phyloP scores from a whole-genome alignment of 352 stramenopile species.

The Globisporangium megalacanthum region DNA sequence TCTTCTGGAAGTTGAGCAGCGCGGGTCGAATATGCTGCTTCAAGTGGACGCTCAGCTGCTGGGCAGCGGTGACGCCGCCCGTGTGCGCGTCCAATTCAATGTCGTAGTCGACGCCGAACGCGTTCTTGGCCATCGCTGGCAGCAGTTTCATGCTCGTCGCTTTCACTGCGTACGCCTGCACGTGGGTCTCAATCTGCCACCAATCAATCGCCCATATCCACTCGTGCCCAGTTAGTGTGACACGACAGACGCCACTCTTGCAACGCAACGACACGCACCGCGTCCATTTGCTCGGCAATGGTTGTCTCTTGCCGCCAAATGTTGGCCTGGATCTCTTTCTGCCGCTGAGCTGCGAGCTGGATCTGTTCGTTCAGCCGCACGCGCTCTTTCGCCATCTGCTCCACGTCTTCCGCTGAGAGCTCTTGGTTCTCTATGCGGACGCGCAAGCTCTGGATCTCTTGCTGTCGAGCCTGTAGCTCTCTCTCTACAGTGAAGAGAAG shows the following conservation, averaged over 20 bases:
- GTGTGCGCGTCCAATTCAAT: slow-evolving; percentile 63
- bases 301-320: slow-evolving; percentile 66
- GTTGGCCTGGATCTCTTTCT: slow-evolving; percentile 49
- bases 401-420: slow-evolving; percentile 67
- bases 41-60: slow-evolving; percentile 51
- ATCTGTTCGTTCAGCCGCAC: slow-evolving; percentile 69
- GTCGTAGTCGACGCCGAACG: slow-evolving; percentile 62
- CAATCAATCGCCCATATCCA: background rate
- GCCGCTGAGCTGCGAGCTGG: slow-evolving; percentile 51
- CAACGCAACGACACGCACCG: slow-evolving; percentile 20
- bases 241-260: too few relatives aligned
- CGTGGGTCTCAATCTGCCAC: slow-evolving; percentile 48
- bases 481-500: slow-evolving; percentile 25
- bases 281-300: slow-evolving; percentile 59
- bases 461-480: slow-evolving; percentile 34
- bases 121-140: slow-evolving; percentile 79
- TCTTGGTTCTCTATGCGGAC: slow-evolving; percentile 77
- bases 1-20: slow-evolving; percentile 56
- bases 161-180: slow-evolving; percentile 79
- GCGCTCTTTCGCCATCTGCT: slow-evolving; percentile 66
- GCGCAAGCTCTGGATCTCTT: slow-evolving; percentile 57
- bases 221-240: background rate
- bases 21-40: slow-evolving; percentile 55
- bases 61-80: slow-evolving; percentile 50
- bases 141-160: slow-evolving; percentile 85